Percentiles rank a stretch among this genome's conserved stretches.
These are phyloP conservation scores for Saraca asoca DNA, from an alignment of 331 rosid species.

Conservation along the genomic window DNA sequence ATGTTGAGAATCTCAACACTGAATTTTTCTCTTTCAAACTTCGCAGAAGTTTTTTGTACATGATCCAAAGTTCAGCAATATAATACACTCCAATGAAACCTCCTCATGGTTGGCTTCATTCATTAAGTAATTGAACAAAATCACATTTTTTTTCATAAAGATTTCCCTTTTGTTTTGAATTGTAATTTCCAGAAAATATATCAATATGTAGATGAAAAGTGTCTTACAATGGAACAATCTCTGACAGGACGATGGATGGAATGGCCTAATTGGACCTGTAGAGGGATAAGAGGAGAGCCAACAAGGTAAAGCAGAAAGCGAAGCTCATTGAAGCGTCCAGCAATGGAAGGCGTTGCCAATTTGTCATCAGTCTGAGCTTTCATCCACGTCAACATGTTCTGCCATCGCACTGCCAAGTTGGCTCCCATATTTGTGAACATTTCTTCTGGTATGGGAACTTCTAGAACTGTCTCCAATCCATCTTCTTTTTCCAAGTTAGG, in stretches of 20 bases:
- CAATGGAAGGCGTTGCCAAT: conserved; percentile 60
- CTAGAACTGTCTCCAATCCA: conserved; percentile 89
- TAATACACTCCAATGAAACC: no score
- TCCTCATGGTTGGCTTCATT: no score
- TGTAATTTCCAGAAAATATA: no score
- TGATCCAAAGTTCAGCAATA: no score
- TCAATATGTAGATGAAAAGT: background rate
- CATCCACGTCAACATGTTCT: conserved; percentile 93
- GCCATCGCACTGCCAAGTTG: conserved; percentile 63
- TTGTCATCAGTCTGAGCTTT: conserved; percentile 76
- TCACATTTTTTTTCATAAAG: background rate
- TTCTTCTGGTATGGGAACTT: conserved; percentile 92
- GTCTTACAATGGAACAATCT: conserved; percentile 81
- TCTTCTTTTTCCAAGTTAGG: conserved; percentile 83
- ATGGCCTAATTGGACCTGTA: conserved; percentile 84
- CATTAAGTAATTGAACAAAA: no score
- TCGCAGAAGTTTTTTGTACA: no score
- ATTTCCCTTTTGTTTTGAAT: background rate
- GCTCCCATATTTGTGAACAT: conserved; percentile 84
- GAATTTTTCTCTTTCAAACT: no score
- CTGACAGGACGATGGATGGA: conserved; percentile 74
- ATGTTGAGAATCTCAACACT: no score
- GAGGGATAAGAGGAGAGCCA: conserved; percentile 92
- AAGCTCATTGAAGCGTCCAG: conserved; percentile 78
- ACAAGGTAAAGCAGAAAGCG: conserved; percentile 83